phyloP scores from a whole-genome alignment of 305 asterid genomes.

The Lippia alba region DNA sequence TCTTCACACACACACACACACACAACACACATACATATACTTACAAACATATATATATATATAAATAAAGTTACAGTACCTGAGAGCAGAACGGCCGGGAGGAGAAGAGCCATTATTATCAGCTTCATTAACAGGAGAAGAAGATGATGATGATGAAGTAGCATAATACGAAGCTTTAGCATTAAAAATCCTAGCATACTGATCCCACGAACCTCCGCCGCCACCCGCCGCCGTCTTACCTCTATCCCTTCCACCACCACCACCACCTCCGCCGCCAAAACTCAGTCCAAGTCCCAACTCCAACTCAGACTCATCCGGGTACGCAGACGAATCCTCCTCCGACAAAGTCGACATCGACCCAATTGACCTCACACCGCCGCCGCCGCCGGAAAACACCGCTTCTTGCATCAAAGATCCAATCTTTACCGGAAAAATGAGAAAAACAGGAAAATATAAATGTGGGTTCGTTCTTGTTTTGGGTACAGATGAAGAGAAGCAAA shows the following conservation, averaged over 20 bases:
- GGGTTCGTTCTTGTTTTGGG: conserved; percentile 19
- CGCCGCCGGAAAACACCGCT: conserved; percentile 5
- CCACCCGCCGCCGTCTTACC: conserved; percentile 16
- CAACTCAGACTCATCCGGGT: conserved; percentile 65
- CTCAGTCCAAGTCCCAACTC: conserved; percentile 83
- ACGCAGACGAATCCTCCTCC: conserved; percentile 62
- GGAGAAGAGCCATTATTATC: conserved; percentile 56
- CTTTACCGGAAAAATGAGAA: conserved; percentile 11
- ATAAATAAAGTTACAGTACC: conserved; percentile 2
- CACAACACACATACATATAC: neutral
- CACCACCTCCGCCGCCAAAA: conserved; percentile 46
- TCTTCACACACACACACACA: neutral
- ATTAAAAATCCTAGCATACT: conserved; percentile 59
- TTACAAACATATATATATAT: too few species aligned
- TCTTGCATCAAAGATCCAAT: conserved; percentile 35
- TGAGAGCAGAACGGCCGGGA: conserved; percentile 42
- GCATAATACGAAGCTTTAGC: conserved; percentile 42
- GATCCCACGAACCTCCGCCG: conserved; percentile 41
- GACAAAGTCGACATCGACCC: conserved; percentile 55
- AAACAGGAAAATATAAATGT: neutral
- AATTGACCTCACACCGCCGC: conserved; percentile 16
- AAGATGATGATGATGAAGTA: conserved; percentile 42
- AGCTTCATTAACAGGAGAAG: conserved; percentile 49
- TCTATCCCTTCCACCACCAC: conserved; percentile 42
- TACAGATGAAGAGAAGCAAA: neutral